Percentiles rank a stretch among this genome's conserved stretches.
These are phyloP conservation scores for Juncus effusus DNA, from an alignment of 176 grass and related monocot genomes.

Conservation along the genomic window DNA sequence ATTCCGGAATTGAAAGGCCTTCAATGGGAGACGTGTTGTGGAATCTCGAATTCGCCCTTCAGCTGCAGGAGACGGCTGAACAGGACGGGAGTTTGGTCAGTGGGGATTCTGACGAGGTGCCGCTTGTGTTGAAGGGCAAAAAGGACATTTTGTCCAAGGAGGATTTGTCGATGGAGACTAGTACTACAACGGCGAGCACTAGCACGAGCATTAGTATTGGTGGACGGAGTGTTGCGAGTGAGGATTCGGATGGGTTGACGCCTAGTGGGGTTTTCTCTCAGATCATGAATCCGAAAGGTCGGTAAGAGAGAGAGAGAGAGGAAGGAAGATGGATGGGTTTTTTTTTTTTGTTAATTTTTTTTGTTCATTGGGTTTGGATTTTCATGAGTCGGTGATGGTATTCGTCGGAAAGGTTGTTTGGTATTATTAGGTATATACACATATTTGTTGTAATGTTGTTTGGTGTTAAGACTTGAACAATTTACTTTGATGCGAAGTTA, in stretches of 20 bases:
- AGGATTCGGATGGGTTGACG: conserved; percentile 71
- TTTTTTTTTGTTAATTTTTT: neutral
- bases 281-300: conserved; percentile 96
- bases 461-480: too few species aligned
- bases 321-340: neutral
- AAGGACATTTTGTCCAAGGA: conserved; percentile 45
- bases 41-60: conserved; percentile 95
- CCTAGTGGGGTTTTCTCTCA: conserved; percentile 89
- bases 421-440: too few species aligned
- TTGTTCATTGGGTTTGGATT: neutral
- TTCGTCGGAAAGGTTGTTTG: too few species aligned
- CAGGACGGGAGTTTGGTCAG: conserved; percentile 63
- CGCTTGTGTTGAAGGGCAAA: conserved; percentile 57
- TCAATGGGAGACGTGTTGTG: conserved; percentile 96
- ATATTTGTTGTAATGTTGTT: too few species aligned
- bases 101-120: conserved; percentile 51
- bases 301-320: conserved; percentile 43
- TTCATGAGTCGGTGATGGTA: too few species aligned
- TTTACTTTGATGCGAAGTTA: too few species aligned
- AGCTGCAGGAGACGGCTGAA: conserved; percentile 77
- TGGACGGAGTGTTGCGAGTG: conserved; percentile 59
- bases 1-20: conserved; percentile 63
- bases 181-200: conserved; percentile 61
- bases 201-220: conserved; percentile 67
- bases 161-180: conserved; percentile 51